These are phyloP conservation scores for Saitozyma podzolica DNA, from an alignment of 768 basidiomycete species.

Conservation along the genomic window DNA sequence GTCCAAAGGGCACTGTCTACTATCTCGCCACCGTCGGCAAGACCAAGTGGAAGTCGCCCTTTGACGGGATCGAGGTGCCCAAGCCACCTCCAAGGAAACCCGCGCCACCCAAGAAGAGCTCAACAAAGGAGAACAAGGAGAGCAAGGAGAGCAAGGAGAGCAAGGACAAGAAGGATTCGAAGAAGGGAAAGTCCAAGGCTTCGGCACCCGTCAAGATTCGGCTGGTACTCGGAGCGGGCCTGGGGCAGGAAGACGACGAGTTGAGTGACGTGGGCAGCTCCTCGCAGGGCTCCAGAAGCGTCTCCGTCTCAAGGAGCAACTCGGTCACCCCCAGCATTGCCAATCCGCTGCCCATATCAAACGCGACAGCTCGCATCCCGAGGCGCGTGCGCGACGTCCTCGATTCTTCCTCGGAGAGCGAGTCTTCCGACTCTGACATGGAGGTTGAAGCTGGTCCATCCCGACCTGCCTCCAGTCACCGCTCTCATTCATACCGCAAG, in stretches of 20 bases:
- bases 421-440: slow-evolving; percentile 37
- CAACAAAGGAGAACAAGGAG: slow-evolving; percentile 16
- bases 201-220: slow-evolving; percentile 12
- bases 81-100: slow-evolving; percentile 32
- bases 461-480: not conserved
- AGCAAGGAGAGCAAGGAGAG: slow-evolving; percentile 9
- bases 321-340: too few relatives aligned
- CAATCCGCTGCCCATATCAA: too few relatives aligned
- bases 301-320: not conserved
- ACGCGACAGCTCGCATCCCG: too few relatives aligned
- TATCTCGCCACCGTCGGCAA: slow-evolving; percentile 23
- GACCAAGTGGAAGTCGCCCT: slow-evolving; percentile 40
- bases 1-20: slow-evolving; percentile 45
- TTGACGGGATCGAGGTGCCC: slow-evolving; percentile 38
- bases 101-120: slow-evolving; percentile 20
- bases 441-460: slow-evolving; percentile 28
- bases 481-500: slow-evolving; percentile 19
- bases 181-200: not conserved
- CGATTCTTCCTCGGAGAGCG: slow-evolving; percentile 37
- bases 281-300: slow-evolving; percentile 15
- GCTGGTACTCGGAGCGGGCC: slow-evolving; percentile 2
- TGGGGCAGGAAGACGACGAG: slow-evolving; percentile 1
- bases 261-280: slow-evolving; percentile 14
- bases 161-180: slow-evolving; percentile 5
- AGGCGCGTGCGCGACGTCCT: not conserved